phyloP scores from a whole-genome alignment of 2,329 filamentous ascomycete genomes.

The Phialocephala sp. region DNA sequence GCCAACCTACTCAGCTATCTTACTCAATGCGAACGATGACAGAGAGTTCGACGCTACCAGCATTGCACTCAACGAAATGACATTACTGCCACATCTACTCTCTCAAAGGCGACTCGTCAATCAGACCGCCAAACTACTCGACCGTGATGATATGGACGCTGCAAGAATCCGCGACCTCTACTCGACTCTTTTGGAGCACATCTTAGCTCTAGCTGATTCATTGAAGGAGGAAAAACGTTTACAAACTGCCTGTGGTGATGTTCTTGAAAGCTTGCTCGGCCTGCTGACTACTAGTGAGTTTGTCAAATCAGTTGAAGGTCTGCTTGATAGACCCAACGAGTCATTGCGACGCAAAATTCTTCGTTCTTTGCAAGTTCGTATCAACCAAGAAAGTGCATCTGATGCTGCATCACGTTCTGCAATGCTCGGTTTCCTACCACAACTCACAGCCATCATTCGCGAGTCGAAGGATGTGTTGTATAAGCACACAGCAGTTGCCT shows the following conservation, averaged over 20 bases:
- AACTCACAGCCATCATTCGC: constrained; percentile 77
- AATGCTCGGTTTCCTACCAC: constrained; percentile 79
- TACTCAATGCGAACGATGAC: constrained; percentile 67
- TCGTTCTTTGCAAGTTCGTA: constrained; percentile 78
- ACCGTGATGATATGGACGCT: constrained; percentile 67
- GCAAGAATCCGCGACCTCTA: constrained; percentile 73
- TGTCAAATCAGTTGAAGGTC: constrained; percentile 81
- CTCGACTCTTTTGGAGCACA: constrained; percentile 68
- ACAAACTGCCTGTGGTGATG: constrained; percentile 66
- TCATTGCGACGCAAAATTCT: constrained; percentile 81
- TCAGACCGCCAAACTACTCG: constrained; percentile 62
- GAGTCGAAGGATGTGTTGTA: constrained; percentile 74
- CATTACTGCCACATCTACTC: constrained; percentile 62
- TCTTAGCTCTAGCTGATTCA: constrained; percentile 69
- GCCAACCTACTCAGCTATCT: constrained; percentile 71
- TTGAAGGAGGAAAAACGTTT: constrained; percentile 62
- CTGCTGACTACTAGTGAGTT: constrained; percentile 88
- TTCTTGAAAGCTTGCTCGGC: constrained; percentile 80
- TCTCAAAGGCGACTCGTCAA: constrained; percentile 61
- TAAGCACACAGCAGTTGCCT: constrained; percentile 85
- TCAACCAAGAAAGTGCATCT: constrained; percentile 73
- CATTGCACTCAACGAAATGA: constrained; percentile 60
- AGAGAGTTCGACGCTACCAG: constrained; percentile 52
- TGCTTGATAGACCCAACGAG: constrained; percentile 78
- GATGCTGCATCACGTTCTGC: constrained; percentile 71